Percentiles rank a stretch among this genome's conserved stretches.
phyloP scores from a whole-genome alignment of 805 yeast genomes.

The Ogataea ramenticola region DNA sequence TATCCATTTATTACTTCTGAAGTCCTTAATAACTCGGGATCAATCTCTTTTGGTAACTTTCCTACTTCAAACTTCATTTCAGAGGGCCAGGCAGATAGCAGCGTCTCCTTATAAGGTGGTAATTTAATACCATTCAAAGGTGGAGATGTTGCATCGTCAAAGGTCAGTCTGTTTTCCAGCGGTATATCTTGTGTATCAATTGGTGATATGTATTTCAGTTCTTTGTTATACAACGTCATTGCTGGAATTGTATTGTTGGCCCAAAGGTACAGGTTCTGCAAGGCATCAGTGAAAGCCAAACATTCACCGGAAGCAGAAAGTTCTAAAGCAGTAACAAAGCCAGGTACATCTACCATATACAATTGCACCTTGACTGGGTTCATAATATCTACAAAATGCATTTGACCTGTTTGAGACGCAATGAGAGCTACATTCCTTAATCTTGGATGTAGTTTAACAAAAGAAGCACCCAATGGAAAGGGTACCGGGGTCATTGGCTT shows the following conservation, averaged over 20 bases:
- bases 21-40: constrained; percentile 36
- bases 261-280: constrained; percentile 64
- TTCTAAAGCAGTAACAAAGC: constrained; percentile 42
- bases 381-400: constrained; percentile 77
- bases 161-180: constrained; percentile 15
- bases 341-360: constrained; percentile 56
- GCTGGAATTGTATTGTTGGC: constrained; percentile 38
- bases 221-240: constrained; percentile 33
- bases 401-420: constrained; percentile 70
- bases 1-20: constrained; percentile 28
- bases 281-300: constrained; percentile 60
- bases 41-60: constrained; percentile 48
- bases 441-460: constrained; percentile 80
- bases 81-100: constrained; percentile 76
- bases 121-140: constrained; percentile 74
- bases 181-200: constrained; percentile 26
- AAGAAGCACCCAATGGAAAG: constrained; percentile 85
- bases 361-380: constrained; percentile 64
- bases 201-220: constrained; percentile 51
- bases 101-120: constrained; percentile 74
- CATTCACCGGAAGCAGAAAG: constrained; percentile 70
- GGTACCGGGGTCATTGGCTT: constrained; percentile 72
- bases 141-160: constrained; percentile 32
- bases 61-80: constrained; percentile 54
- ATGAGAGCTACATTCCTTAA: constrained; percentile 70